Conservation (phyloP, 257 asterid species). For the Ilex aquifolium region DNA sequence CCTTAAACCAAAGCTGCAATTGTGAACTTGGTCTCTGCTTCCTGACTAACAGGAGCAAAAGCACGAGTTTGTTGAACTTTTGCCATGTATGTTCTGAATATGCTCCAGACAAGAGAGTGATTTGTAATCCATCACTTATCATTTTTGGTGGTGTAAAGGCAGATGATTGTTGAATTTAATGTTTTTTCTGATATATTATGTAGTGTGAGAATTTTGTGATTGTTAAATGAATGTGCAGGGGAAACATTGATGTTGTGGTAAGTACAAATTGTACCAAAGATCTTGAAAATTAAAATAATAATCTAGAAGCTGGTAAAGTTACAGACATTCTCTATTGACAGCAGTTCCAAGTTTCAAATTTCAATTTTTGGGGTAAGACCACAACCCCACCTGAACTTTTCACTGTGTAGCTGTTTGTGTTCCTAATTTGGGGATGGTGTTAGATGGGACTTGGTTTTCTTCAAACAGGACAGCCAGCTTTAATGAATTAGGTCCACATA, state of each 20-base stretch:
- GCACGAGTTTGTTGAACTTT: slow-evolving; percentile 13
- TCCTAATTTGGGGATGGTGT: too few species aligned
- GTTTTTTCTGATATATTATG: slow-evolving; percentile 1
- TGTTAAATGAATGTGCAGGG: slow-evolving; percentile 21
- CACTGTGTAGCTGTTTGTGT: too few species aligned
- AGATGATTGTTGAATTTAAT: slow-evolving; percentile 10
- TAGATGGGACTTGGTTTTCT: too few species aligned
- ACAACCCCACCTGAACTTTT: too few species aligned
- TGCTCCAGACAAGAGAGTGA: slow-evolving; percentile 1
- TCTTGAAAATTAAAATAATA: slow-evolving; percentile 8
- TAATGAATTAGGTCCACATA: too few species aligned
- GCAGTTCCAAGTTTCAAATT: too few species aligned
- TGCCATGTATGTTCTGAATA: slow-evolving; percentile 18
- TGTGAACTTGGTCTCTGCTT: background rate
- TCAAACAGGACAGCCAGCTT: too few species aligned
- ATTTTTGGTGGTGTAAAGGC: background rate
- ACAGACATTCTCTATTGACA: too few species aligned
- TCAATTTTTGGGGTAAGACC: too few species aligned
- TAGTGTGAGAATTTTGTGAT: slow-evolving; percentile 8
- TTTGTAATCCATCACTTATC: slow-evolving; percentile 18
- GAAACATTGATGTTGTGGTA: background rate
- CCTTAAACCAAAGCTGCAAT: slow-evolving; percentile 10
- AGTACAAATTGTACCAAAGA: background rate
- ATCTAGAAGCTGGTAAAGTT: too few species aligned
- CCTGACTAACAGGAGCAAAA: slow-evolving; percentile 11